Evolutionary conservation across 495 filamentous ascomycete genomes (phyloP), one percentile per base, ranked within the genome.

Genomic region (Hypoxylon lienhwacheense): DNA sequence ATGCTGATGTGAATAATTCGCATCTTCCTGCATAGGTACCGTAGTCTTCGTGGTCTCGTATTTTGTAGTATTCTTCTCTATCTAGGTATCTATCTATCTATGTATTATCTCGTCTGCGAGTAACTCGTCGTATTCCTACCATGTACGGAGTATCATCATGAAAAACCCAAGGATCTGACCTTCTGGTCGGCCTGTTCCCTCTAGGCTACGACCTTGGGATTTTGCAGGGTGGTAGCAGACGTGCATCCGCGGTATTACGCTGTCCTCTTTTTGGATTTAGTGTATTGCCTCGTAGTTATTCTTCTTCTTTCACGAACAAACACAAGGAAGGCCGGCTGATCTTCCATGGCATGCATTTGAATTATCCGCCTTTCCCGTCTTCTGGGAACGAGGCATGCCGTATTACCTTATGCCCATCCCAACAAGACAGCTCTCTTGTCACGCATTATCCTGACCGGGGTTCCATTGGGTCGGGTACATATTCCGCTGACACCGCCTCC

Each of bases 401-500:
- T 61, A 47, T n/a, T n/a, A n/a, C n/a, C n/a, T n/a, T n/a, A n/a
- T n/a, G n/a, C n/a, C n/a, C n/a, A 43, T 57, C 50, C 50, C 31
- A 54, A 40, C 19, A 40, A 17, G 49, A 24, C 28, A 31, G 28
- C 44, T 50, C 40, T 45, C 47, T 51, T 54, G 34, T 33, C 32
- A 51, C 32, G 40, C 14, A 40, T 57, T 37, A 32, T 43, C 43
- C 33, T 33, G 51, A 49, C 59, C 24, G 19, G 50, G 50, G 47
- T 48, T 41, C 61, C 36, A 61, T 62, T 57, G 58, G 53, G 50
- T 62, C 59, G 49, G 51, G 39, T 54, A 31, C 31, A 15, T 8
- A 22, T 61, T 57, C 59, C 55, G 44, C 49, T 61, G 57, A 63
- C 63, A 65, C 65, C 64, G 65, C 65, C 55, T 67, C 57, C 53